A percentile compares a stretch with the other conserved stretches of the same genome.
Evolutionary conservation across 2,329 filamentous ascomycete genomes (phyloP).

Genomic region (Knufia petricola): DNA sequence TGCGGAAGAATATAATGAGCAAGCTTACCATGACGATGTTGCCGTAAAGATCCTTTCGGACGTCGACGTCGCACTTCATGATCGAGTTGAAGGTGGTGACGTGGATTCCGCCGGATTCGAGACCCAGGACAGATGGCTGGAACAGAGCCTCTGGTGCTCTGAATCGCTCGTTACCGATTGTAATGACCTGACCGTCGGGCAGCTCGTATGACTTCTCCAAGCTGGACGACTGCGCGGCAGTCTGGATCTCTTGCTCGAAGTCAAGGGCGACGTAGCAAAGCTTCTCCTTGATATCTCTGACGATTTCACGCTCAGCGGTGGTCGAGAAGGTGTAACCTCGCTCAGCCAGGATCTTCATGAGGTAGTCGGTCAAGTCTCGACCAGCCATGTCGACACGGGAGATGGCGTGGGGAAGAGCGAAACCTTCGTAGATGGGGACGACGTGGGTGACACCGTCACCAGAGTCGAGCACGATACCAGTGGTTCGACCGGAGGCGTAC

Average conservation of each 20-base stretch:
- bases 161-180: constrained; percentile 99
- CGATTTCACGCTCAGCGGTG: constrained; percentile 99
- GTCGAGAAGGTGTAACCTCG: constrained; percentile 99
- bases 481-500: constrained; percentile 99
- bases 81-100: constrained; percentile 99
- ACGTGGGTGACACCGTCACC: constrained; percentile 99
- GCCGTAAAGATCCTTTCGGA: constrained; percentile 99
- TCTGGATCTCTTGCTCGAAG: constrained; percentile 99
- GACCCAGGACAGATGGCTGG: constrained; percentile 96
- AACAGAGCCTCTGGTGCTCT: constrained; percentile 98
- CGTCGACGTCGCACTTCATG: constrained; percentile 99
- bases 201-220: constrained; percentile 99
- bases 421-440: constrained; percentile 99
- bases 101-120: constrained; percentile 97
- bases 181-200: constrained; percentile 98
- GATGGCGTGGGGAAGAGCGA: constrained; percentile 99
- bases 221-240: constrained; percentile 94
- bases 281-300: constrained; percentile 99
- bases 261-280: constrained; percentile 99
- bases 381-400: constrained; percentile 99
- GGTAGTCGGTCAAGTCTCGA: constrained; percentile 99
- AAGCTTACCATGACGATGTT: constrained; percentile 98
- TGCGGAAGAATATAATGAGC: neutral
- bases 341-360: constrained; percentile 99
- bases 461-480: constrained; percentile 99